Base-by-base conservation (phyloP, 176 grass and related monocot species). In the Carex littledalei region DNA sequence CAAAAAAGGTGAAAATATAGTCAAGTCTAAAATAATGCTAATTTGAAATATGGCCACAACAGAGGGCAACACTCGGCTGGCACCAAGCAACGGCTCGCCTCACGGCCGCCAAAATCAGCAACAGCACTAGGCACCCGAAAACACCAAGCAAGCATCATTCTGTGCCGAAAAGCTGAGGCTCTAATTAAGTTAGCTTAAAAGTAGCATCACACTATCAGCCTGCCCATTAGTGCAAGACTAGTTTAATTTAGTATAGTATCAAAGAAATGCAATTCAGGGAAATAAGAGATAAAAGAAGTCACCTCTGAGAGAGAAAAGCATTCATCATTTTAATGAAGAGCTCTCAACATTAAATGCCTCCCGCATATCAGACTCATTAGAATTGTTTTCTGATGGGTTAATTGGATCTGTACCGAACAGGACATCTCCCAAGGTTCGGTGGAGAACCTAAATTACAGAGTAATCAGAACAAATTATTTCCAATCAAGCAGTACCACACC, bases 311-410 rank as follows among this genome's bases (percentile, higher is more conserved):
- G 47, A 94, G 67, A 73, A 88, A 76, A 21, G 90, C 49, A 62
- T 99, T 99, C 29, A 93, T 85, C n/a, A 99, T 41, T 31, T 6
- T 32, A 67, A 68, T 83, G 14, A 83, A 83, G 81, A 64, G 54
- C 64, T 85, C 69, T 86, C 32, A 2, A 64, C 72, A 64, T 85
- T 82, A 52, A 88, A 88, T 58, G 87, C 87, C 63, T 82, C 87
- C 32, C 16, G 29, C 87, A 88, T 84, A 16, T 88, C 82, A 13
- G 22, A 22, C 18, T 84, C 84, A 3, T 84, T 84, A 3, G 9
- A 75, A 14, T 5, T 78, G 13, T 24, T 75, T 6, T 58, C 43
- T 1, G 61, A 34, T 0, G 17, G 39, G 32, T 34, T 55, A 14
- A 66, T 63, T 11, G 77, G 21, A 31, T 79, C 50, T 3, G 72